These are phyloP conservation scores for Apiospora sp. DNA, from an alignment of 2,329 filamentous ascomycete species.

Conservation along the genomic window DNA sequence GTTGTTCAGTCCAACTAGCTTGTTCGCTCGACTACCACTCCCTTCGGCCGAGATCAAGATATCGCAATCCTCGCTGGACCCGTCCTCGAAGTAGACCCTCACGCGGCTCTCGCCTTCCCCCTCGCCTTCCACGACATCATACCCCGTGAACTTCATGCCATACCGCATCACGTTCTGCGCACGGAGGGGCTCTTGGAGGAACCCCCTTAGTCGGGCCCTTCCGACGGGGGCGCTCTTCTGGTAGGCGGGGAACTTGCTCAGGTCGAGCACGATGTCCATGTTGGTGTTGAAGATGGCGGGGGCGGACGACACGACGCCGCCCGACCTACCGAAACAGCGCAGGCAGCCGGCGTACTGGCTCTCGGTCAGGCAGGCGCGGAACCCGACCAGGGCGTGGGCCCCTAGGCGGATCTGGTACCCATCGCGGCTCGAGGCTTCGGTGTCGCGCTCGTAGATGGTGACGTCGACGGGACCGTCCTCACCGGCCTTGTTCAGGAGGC, in stretches of 20 bases:
- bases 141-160: slow-evolving; percentile 30
- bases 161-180: slow-evolving; percentile 28
- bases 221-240: slow-evolving; percentile 34
- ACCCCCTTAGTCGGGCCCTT: slow-evolving; percentile 31
- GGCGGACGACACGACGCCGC: slow-evolving; percentile 22
- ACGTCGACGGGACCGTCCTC: slow-evolving; percentile 27
- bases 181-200: slow-evolving; percentile 29
- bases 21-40: slow-evolving; percentile 25
- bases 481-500: slow-evolving; percentile 27
- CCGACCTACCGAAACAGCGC: slow-evolving; percentile 20
- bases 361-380: slow-evolving; percentile 32
- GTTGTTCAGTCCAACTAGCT: slow-evolving; percentile 29
- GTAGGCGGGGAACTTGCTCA: slow-evolving; percentile 32
- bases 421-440: slow-evolving; percentile 23
- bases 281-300: slow-evolving; percentile 29
- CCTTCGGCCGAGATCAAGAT: slow-evolving; percentile 33
- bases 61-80: slow-evolving; percentile 32
- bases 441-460: slow-evolving; percentile 32
- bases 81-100: slow-evolving; percentile 28
- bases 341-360: slow-evolving; percentile 19
- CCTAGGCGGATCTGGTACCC: slow-evolving; percentile 37
- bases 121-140: slow-evolving; percentile 26
- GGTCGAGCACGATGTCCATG: slow-evolving; percentile 27
- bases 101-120: slow-evolving; percentile 10
- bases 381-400: slow-evolving; percentile 30